phyloP scores from a whole-genome alignment of 2,329 filamentous ascomycete species.

The Fusarium pininemorale region DNA sequence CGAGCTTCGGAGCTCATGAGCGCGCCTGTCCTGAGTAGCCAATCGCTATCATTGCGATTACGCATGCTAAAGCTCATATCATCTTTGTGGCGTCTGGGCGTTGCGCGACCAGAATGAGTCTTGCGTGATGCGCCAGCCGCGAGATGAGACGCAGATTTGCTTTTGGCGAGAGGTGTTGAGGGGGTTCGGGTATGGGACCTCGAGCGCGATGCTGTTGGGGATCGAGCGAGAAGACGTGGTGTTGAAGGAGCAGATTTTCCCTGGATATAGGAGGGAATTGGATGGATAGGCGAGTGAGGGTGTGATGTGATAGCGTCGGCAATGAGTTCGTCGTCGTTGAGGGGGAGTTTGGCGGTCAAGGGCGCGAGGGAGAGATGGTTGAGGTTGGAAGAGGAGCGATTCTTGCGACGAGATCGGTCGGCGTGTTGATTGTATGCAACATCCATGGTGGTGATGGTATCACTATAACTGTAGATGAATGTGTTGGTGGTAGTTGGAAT shows the following conservation, averaged over 20 bases:
- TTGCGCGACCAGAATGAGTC: conserved; percentile 45
- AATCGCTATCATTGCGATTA: conserved; percentile 66
- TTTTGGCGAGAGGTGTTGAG: conserved; percentile 62
- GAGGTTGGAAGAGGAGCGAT: conserved; percentile 66
- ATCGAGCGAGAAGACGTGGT: conserved; percentile 68
- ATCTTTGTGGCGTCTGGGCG: conserved; percentile 48
- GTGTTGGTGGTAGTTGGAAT: not conserved
- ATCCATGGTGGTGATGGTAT: conserved; percentile 56
- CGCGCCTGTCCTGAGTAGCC: conserved; percentile 71
- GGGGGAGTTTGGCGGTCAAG: conserved; percentile 68
- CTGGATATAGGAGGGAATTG: conserved; percentile 63
- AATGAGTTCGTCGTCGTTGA: conserved; percentile 62
- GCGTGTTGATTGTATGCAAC: conserved; percentile 69
- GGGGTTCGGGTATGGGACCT: conserved; percentile 55
- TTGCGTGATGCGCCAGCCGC: conserved; percentile 36
- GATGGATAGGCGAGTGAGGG: conserved; percentile 43
- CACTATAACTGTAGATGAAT: not conserved
- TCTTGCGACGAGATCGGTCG: conserved; percentile 65
- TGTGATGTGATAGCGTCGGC: conserved; percentile 44
- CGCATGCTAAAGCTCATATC: conserved; percentile 41
- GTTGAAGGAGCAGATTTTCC: conserved; percentile 71
- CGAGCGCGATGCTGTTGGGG: conserved; percentile 60
- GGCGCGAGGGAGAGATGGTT: conserved; percentile 71
- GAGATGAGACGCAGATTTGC: conserved; percentile 70
- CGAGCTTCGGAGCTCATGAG: conserved; percentile 69